Conservation (phyloP, 2,329 filamentous ascomycete genomes). For the Fusarium phyllophilum region DNA sequence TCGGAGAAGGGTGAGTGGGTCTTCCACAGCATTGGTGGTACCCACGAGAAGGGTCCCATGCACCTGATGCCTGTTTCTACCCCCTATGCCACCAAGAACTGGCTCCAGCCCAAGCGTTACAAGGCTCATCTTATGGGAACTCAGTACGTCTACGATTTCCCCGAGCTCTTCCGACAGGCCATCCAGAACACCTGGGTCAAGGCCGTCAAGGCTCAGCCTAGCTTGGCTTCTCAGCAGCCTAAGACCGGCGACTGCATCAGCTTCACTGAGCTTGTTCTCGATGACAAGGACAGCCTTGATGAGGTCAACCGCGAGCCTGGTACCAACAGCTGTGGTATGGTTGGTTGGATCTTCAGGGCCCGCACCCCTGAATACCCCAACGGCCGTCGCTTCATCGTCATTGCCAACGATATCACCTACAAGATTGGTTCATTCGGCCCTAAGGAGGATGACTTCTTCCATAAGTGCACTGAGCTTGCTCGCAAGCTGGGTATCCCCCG, state of each 20-base stretch:
- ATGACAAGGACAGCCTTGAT: slow-evolving; percentile 89
- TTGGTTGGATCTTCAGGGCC: slow-evolving; percentile 95
- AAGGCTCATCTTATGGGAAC: slow-evolving; percentile 99
- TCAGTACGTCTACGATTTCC: slow-evolving; percentile 99
- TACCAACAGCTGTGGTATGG: slow-evolving; percentile 97
- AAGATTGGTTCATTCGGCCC: slow-evolving; percentile 98
- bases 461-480: slow-evolving; percentile 97
- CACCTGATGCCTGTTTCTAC: slow-evolving; percentile 91
- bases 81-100: slow-evolving; percentile 97
- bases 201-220: slow-evolving; percentile 77
- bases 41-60: slow-evolving; percentile 94
- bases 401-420: slow-evolving; percentile 99
- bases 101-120: slow-evolving; percentile 98
- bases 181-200: slow-evolving; percentile 94
- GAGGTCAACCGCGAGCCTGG: slow-evolving; percentile 96
- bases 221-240: slow-evolving; percentile 82
- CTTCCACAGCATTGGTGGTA: slow-evolving; percentile 97
- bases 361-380: slow-evolving; percentile 95
- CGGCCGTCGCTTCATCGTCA: slow-evolving; percentile 91
- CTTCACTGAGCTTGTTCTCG: slow-evolving; percentile 92
- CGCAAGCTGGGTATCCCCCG: slow-evolving; percentile 94
- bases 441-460: slow-evolving; percentile 96
- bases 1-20: slow-evolving; percentile 98
- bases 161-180: slow-evolving; percentile 97
- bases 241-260: slow-evolving; percentile 90